Percentiles rank a stretch among this genome's conserved stretches.
Evolutionary conservation across 2,329 filamentous ascomycete species (phyloP).

Genomic region (Phoma sp.): DNA sequence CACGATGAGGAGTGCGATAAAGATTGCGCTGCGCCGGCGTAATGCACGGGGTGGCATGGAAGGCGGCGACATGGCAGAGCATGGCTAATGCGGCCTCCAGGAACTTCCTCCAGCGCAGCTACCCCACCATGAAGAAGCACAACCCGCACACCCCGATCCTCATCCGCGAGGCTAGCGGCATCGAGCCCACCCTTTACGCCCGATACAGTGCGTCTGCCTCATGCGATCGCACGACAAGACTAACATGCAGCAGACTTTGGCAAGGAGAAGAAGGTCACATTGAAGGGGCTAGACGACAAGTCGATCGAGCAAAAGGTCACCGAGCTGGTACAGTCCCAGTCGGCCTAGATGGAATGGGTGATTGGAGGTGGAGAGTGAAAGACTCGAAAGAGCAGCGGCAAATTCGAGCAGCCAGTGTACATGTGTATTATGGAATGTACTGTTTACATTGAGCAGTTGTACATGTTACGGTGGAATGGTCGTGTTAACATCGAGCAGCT

Average conservation of each 20-base stretch:
- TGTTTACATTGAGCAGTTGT: too few species aligned
- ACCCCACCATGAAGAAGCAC: slow-evolving; percentile 99
- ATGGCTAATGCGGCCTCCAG: slow-evolving; percentile 57
- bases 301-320: slow-evolving; percentile 74
- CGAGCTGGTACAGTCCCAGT: slow-evolving; percentile 62
- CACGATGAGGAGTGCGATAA: background rate
- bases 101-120: slow-evolving; percentile 87
- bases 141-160: slow-evolving; percentile 94
- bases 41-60: too few species aligned
- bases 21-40: slow-evolving; percentile 5
- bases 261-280: slow-evolving; percentile 69
- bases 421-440: slow-evolving; percentile 34
- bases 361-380: background rate
- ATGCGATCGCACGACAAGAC: slow-evolving; percentile 3
- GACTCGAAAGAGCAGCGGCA: slow-evolving; percentile 12
- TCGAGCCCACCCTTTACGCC: slow-evolving; percentile 85
- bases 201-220: slow-evolving; percentile 76
- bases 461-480: too few species aligned
- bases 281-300: slow-evolving; percentile 73
- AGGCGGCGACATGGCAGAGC: background rate
- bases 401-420: slow-evolving; percentile 22
- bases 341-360: slow-evolving; percentile 21
- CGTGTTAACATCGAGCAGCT: too few species aligned
- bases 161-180: slow-evolving; percentile 88
- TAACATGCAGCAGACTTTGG: slow-evolving; percentile 63